phyloP scores from a whole-genome alignment of 2,329 filamentous ascomycete genomes.

The Colletotrichum lupini region DNA sequence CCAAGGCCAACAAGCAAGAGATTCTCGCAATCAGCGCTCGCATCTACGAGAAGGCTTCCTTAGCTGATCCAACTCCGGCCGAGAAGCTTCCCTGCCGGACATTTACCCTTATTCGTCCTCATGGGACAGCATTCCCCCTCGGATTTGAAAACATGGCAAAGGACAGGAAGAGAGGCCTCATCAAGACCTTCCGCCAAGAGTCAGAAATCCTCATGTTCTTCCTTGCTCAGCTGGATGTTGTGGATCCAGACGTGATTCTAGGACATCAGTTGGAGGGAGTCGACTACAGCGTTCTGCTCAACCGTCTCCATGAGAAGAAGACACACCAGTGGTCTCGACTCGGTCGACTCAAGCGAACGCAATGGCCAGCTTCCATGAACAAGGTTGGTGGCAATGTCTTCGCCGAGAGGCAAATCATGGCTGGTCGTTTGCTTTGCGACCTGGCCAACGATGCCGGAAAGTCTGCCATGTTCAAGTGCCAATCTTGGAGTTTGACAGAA shows the following conservation, averaged over 20 bases:
- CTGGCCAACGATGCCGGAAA: constrained; percentile 97
- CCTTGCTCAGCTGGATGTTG: constrained; percentile 85
- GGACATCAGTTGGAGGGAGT: constrained; percentile 98
- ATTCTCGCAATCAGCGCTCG: constrained; percentile 91
- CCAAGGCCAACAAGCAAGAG: constrained; percentile 95
- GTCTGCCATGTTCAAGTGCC: constrained; percentile 95
- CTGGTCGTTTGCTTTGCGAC: constrained; percentile 92
- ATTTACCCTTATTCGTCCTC: constrained; percentile 90
- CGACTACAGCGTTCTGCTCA: constrained; percentile 91
- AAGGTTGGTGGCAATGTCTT: constrained; percentile 92
- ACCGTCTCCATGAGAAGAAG: constrained; percentile 87
- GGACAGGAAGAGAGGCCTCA: constrained; percentile 77
- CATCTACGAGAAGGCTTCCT: constrained; percentile 89
- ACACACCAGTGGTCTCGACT: constrained; percentile 95
- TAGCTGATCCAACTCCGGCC: constrained; percentile 88
- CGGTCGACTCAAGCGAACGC: constrained; percentile 82
- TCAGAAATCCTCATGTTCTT: constrained; percentile 88
- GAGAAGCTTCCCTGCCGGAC: constrained; percentile 90
- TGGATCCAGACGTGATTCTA: constrained; percentile 92
- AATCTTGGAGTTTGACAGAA: constrained; percentile 97
- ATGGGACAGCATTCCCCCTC: constrained; percentile 76
- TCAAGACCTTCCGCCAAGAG: constrained; percentile 87
- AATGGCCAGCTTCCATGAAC: constrained; percentile 89
- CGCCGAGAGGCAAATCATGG: constrained; percentile 88
- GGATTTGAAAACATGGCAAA: constrained; percentile 85